Percentiles rank a stretch among this genome's conserved stretches.
These are phyloP conservation scores for Boletales sp. DNA, from an alignment of 768 basidiomycete genomes.

Conservation along the genomic window DNA sequence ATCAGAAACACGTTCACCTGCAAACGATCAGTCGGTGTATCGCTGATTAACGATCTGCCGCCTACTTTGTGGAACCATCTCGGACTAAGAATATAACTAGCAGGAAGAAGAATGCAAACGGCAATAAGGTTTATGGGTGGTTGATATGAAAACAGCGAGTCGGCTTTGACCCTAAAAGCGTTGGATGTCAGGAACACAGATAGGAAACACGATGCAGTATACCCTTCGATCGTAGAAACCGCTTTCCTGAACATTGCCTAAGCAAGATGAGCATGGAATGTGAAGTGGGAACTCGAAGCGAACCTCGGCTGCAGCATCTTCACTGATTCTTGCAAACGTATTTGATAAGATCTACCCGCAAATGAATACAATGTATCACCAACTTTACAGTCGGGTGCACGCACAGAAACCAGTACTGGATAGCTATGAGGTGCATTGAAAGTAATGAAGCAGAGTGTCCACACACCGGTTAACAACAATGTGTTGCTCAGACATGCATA, in stretches of 20 bases:
- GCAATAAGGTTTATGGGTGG: slow-evolving; percentile 91
- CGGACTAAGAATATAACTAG: slow-evolving; percentile 82
- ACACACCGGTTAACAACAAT: slow-evolving; percentile 79
- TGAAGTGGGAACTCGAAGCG: neutral
- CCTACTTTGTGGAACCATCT: slow-evolving; percentile 95
- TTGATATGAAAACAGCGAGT: slow-evolving; percentile 91
- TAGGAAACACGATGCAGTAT: slow-evolving; percentile 13
- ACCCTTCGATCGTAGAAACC: slow-evolving; percentile 94
- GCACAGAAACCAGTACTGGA: slow-evolving; percentile 74
- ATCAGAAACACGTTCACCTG: slow-evolving; percentile 86
- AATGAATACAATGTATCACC: neutral
- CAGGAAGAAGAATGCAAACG: slow-evolving; percentile 80
- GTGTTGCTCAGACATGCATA: slow-evolving; percentile 95
- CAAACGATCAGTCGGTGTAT: slow-evolving; percentile 13
- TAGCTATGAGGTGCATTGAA: slow-evolving; percentile 5
- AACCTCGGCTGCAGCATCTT: slow-evolving; percentile 91
- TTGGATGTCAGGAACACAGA: slow-evolving; percentile 10
- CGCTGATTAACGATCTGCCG: neutral
- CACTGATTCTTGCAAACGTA: slow-evolving; percentile 90
- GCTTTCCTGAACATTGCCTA: slow-evolving; percentile 95
- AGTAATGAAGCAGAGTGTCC: slow-evolving; percentile 4
- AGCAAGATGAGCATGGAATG: neutral
- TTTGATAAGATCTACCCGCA: slow-evolving; percentile 81
- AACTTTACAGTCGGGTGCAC: slow-evolving; percentile 21
- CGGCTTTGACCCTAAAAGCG: slow-evolving; percentile 70